Conservation (phyloP, 2,329 filamentous ascomycete species). For the Fusarium anguioides region DNA sequence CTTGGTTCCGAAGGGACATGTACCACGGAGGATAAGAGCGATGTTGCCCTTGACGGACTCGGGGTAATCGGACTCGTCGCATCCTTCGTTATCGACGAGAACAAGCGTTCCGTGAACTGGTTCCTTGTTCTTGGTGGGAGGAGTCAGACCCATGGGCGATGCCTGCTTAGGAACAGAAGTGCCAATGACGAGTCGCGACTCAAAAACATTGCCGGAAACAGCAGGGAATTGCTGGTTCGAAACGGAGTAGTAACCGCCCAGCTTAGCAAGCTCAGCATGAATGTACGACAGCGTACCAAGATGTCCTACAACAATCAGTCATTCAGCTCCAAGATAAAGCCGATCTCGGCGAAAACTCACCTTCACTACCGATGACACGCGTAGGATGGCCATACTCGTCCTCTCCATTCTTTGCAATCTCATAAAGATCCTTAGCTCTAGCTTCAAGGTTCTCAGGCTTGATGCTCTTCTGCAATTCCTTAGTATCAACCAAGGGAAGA, state of each 20-base stretch:
- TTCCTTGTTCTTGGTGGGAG: slow-evolving; percentile 69
- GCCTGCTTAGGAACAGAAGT: slow-evolving; percentile 62
- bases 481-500: slow-evolving; percentile 61
- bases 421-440: slow-evolving; percentile 70
- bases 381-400: slow-evolving; percentile 75
- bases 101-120: slow-evolving; percentile 69
- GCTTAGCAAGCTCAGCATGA: slow-evolving; percentile 62
- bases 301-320: slow-evolving; percentile 61
- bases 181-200: slow-evolving; percentile 68
- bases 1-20: slow-evolving; percentile 78
- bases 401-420: slow-evolving; percentile 68
- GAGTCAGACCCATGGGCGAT: slow-evolving; percentile 72
- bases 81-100: slow-evolving; percentile 72
- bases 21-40: slow-evolving; percentile 76
- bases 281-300: slow-evolving; percentile 73
- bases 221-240: slow-evolving; percentile 73
- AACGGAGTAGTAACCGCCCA: slow-evolving; percentile 71
- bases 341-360: slow-evolving; percentile 52
- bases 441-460: slow-evolving; percentile 64
- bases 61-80: slow-evolving; percentile 72
- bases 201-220: slow-evolving; percentile 68
- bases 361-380: slow-evolving; percentile 74
- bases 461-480: slow-evolving; percentile 68
- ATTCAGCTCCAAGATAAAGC: background rate
- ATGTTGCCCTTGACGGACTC: slow-evolving; percentile 69